phyloP scores from a whole-genome alignment of 129 eudicot species.

The Solidago caesia region DNA sequence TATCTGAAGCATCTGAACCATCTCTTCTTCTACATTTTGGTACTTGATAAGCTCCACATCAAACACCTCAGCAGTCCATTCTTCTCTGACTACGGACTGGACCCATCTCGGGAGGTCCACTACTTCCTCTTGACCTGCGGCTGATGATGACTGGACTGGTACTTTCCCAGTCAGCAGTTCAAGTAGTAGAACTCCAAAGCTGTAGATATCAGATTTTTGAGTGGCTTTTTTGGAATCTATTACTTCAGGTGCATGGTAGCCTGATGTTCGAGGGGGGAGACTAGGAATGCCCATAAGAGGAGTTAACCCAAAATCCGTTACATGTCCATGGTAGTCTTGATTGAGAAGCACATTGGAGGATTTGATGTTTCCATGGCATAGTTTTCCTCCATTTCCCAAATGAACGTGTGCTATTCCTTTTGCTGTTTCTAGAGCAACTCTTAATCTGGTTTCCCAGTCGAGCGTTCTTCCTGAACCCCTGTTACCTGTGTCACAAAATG shows the following conservation, averaged over 20 bases:
- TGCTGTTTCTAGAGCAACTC: conserved; percentile 61
- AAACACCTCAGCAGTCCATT: conserved; percentile 93
- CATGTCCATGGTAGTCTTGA: conserved; percentile 48
- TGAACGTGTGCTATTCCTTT: conserved; percentile 84
- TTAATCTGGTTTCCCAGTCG: conserved; percentile 73
- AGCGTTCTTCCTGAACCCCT: conserved; percentile 60
- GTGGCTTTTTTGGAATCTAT: conserved; percentile 55
- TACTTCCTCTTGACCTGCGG: conserved; percentile 56
- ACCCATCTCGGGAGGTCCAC: conserved; percentile 91
- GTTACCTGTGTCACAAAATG: conserved; percentile 45
- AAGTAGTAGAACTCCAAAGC: conserved; percentile 81
- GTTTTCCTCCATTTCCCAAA: conserved; percentile 42
- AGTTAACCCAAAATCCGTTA: conserved; percentile 75
- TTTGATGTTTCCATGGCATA: conserved; percentile 79
- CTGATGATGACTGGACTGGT: conserved; percentile 50
- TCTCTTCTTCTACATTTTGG: conserved; percentile 68
- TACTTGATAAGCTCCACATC: conserved; percentile 64
- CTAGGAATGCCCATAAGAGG: conserved; percentile 63
- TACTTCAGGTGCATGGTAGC: conserved; percentile 80
- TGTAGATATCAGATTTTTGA: conserved; percentile 75
- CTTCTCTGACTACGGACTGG: conserved; percentile 84
- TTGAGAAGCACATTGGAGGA: conserved; percentile 74
- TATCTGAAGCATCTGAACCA: conserved; percentile 92
- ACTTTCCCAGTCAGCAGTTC: conserved; percentile 88
- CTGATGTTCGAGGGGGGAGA: conserved; percentile 52